Evolutionary conservation across 2,329 filamentous ascomycete genomes (phyloP), one percentile per base, ranked within the genome.

Genomic region (Didymosphaeria variabile): DNA sequence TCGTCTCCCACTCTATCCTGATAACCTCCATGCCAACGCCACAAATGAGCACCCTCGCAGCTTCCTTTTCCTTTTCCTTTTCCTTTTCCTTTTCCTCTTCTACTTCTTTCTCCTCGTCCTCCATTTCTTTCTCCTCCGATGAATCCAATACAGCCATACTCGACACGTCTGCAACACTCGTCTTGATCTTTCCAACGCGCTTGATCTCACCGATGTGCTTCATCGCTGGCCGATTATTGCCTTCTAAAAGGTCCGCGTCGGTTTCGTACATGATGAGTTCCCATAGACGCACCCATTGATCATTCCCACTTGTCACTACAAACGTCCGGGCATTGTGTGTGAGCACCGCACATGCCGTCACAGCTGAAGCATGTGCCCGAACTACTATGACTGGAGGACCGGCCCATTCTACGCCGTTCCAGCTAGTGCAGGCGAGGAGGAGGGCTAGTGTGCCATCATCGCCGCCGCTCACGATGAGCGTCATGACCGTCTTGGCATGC

Each of bases 401-500:
- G 9, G 34, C 42, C 29, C 59, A 55, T 32, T 51, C 59, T 67
- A 15, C 74, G 69, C 42, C 67, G 73, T 8, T 78, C 58, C 1
- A 6, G 8, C n/a, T 15, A 40, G 17, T 10, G 19, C 34, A 44
- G n/a, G 52, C 58, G 40, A 67, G 58, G 31, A 84, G 67, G 34
- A 84, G 72, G 0, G 85, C 89, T 0, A 98, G 77, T 3, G 90
- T 90, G 63, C 95, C 95, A 77, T 98, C 95, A 70, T 99, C 95
- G 23, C 95, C 93, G 29, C 92, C 93, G 0, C 92, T 93, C 5
- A 92, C 76, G 19, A 97, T 72, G 0, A 91, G 66, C 66, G 80
- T 67, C 55, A 78, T 66, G n/a, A 29, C 67, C 69, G 32, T 73
- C 26, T 29, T 29, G 26, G 6, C 26, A 29, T 38, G 19, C 71